Evolutionary conservation across 2,329 filamentous ascomycete genomes (phyloP), one percentile per base, ranked within the genome.

Genomic region (Dothideomycetidae sp.): DNA sequence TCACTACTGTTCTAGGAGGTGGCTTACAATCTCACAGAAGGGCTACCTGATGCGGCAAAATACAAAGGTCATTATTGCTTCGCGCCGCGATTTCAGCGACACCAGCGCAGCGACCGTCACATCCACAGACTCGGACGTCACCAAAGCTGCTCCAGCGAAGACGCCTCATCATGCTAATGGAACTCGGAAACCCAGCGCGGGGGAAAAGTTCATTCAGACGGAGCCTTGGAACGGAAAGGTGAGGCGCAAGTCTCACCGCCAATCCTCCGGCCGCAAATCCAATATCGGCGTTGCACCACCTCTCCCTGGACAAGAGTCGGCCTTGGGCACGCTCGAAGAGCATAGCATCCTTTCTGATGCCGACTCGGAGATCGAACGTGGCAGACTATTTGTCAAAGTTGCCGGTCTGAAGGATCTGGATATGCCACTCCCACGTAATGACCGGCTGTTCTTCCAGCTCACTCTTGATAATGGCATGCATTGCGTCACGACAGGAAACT

Each of bases 41-140:
- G 90, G 90, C 40, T 98, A 98, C 54, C 70, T 96, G 31, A 98
- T 96, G 88, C 78, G 90, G 52, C 88, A 98, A 52, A 98, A 96
- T 61, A 96, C 88, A 3, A 96, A 96, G 59, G 73, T 98, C 37
- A 84, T 98, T 35, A 76, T 93, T 34, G 90, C 90, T n/a, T 93
- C 78, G 55, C 76, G 69, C 53, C 68, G 71, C 31, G 60, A 67
- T 33, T 64, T 68, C 47, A 68, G 68, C 41, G 78, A 49, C 29
- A 79, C 44, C 61, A 66, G 19, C 65, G 78, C 56, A 53, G 76
- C 59, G 9, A 43, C 43, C 5, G 37, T 41, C 7, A 40, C 30
- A 17, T 32, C 34, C 13, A 36, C 42, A 9, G 31, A 10, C 17
- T 38, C 36, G 7, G 29, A 31, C n/a, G 30, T 30, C 3, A 31